These are phyloP conservation scores for Globisporangium carolinianum DNA, from an alignment of 352 stramenopile genomes.

Conservation along the genomic window DNA sequence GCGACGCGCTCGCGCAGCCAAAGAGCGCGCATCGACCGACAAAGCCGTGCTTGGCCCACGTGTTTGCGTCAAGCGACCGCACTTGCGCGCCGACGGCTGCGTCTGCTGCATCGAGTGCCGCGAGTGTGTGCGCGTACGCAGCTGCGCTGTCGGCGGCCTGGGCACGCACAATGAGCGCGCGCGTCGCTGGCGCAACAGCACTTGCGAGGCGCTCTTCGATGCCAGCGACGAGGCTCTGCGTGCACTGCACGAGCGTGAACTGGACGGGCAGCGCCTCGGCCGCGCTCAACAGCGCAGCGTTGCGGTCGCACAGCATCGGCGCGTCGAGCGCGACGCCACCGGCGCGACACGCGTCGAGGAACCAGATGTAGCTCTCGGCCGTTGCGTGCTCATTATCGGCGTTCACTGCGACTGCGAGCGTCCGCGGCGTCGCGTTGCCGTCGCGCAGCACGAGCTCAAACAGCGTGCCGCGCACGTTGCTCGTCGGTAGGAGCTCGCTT, in stretches of 20 bases:
- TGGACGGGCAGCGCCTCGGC: conserved; percentile 22
- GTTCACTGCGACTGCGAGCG: conserved; percentile 30
- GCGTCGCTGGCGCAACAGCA: conserved; percentile 13
- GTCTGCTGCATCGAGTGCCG: conserved; percentile 12
- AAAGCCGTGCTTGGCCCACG: conserved; percentile 38
- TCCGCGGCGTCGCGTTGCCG: conserved; percentile 31
- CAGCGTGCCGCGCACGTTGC: conserved; percentile 28
- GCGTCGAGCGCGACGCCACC: conserved; percentile 22
- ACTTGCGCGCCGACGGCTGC: conserved; percentile 17
- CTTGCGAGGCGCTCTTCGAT: conserved; percentile 27
- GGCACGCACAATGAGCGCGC: conserved; percentile 19
- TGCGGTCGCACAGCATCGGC: conserved; percentile 32
- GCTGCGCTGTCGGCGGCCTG: conserved; percentile 23
- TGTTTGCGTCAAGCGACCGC: conserved; percentile 18
- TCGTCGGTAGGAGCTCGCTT: conserved; percentile 24
- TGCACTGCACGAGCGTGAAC: conserved; percentile 36
- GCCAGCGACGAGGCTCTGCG: conserved; percentile 18
- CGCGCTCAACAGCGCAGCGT: conserved; percentile 16
- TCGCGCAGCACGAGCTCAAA: conserved; percentile 32
- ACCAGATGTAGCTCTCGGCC: conserved; percentile 32
- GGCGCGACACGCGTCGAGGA: conserved; percentile 27
- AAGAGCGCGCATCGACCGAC: conserved; percentile 26
- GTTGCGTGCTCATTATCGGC: conserved; percentile 4
- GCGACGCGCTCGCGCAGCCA: conserved; percentile 25
- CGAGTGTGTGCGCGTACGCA: conserved; percentile 23